These are phyloP conservation scores for Kazachstania viticola DNA, from an alignment of 805 yeast species.

Conservation along the genomic window DNA sequence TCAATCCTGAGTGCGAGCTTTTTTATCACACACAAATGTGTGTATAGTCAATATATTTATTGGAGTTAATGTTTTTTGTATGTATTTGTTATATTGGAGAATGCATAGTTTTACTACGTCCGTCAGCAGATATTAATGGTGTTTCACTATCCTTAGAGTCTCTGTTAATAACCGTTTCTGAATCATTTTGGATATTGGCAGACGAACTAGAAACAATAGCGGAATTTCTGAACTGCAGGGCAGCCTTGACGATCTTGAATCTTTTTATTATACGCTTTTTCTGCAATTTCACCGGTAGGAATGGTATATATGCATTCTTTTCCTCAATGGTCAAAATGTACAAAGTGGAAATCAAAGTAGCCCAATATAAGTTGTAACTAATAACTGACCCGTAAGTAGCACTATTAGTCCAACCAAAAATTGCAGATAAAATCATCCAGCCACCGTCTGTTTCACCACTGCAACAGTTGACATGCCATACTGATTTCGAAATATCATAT, in stretches of 20 bases:
- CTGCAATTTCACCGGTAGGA: conserved; percentile 53
- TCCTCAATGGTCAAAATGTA: conserved; percentile 41
- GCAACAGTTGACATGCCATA: conserved; percentile 95
- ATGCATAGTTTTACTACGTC: too few species aligned
- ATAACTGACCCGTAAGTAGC: conserved; percentile 83
- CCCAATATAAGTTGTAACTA: conserved; percentile 67
- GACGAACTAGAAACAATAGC: neutral
- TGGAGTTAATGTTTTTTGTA: too few species aligned
- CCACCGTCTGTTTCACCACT: conserved; percentile 86
- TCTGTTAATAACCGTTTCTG: conserved; percentile 7
- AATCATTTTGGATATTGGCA: neutral
- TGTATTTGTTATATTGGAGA: too few species aligned
- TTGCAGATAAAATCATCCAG: conserved; percentile 84
- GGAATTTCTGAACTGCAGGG: conserved; percentile 12
- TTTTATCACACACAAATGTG: too few species aligned
- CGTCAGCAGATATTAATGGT: conserved; percentile 14
- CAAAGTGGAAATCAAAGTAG: conserved; percentile 33
- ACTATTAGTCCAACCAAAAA: conserved; percentile 88
- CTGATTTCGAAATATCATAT: conserved; percentile 63
- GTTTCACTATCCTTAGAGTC: conserved; percentile 18
- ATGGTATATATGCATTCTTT: conserved; percentile 45
- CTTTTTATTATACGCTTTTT: conserved; percentile 37
- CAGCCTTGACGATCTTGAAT: conserved; percentile 20
- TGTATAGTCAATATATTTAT: too few species aligned
- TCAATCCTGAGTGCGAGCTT: conserved; percentile 92